phyloP scores from a whole-genome alignment of 768 basidiomycete species.

The Xerocomus spinulosus region DNA sequence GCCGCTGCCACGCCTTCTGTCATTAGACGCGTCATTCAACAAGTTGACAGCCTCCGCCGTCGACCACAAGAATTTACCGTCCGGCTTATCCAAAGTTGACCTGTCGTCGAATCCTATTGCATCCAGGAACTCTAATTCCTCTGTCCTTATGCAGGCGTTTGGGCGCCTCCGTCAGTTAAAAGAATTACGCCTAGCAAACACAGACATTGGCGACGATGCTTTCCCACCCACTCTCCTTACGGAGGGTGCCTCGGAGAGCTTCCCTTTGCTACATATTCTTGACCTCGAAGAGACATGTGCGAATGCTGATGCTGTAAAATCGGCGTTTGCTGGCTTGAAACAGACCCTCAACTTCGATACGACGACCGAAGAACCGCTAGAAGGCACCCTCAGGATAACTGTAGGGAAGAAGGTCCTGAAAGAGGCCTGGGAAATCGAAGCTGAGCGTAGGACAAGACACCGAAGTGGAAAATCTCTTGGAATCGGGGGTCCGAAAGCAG shows the following conservation, averaged over 20 bases:
- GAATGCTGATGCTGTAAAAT: slow-evolving; percentile 41
- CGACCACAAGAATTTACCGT: slow-evolving; percentile 50
- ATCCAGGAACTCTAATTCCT: slow-evolving; percentile 23
- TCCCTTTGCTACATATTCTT: slow-evolving; percentile 51
- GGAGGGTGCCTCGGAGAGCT: slow-evolving; percentile 28
- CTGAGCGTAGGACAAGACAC: slow-evolving; percentile 50
- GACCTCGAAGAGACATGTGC: slow-evolving; percentile 66
- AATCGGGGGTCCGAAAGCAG: slow-evolving; percentile 11
- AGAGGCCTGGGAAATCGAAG: slow-evolving; percentile 78
- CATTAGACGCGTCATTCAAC: slow-evolving; percentile 65
- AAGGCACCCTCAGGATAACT: slow-evolving; percentile 50
- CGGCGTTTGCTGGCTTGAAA: slow-evolving; percentile 43
- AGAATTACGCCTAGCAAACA: slow-evolving; percentile 51
- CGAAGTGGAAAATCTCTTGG: slow-evolving; percentile 33
- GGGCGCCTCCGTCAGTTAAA: slow-evolving; percentile 48
- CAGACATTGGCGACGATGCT: slow-evolving; percentile 57
- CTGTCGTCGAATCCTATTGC: slow-evolving; percentile 67
- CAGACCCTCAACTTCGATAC: slow-evolving; percentile 53
- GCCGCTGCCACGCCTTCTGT: slow-evolving; percentile 63
- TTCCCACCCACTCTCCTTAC: slow-evolving; percentile 36
- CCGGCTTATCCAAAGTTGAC: slow-evolving; percentile 52
- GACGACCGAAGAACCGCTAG: slow-evolving; percentile 48
- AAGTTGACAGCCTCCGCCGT: slow-evolving; percentile 52
- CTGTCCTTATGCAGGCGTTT: slow-evolving; percentile 42
- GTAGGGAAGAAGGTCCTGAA: slow-evolving; percentile 68